These are phyloP conservation scores for Tetracladium maxilliforme DNA, from an alignment of 2,329 filamentous ascomycete species.

Conservation along the genomic window DNA sequence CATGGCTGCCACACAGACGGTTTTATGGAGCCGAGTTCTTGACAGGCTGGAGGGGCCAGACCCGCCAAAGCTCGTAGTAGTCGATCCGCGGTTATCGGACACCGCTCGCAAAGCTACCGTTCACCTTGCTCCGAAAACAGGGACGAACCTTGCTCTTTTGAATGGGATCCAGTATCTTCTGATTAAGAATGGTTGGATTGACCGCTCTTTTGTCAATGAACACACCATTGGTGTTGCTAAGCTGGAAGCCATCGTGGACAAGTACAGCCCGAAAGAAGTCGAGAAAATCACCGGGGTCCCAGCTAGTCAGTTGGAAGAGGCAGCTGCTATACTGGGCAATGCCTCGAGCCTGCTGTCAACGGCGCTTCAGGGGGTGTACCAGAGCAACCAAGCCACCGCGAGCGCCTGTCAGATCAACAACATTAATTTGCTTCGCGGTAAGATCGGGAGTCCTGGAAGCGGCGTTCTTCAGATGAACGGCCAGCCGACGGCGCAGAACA, in stretches of 20 bases:
- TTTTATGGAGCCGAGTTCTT: conserved; percentile 19
- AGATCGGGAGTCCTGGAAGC: conserved; percentile 17
- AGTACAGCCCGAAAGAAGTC: conserved; percentile 16
- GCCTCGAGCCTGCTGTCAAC: conserved; percentile 17
- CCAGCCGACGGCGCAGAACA: conserved; percentile 22
- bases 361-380: conserved; percentile 22
- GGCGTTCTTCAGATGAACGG: conserved; percentile 23
- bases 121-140: conserved; percentile 17
- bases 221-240: conserved; percentile 14
- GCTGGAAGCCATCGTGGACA: conserved; percentile 11
- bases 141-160: conserved; percentile 20
- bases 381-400: conserved; percentile 23
- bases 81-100: conserved; percentile 18
- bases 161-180: conserved; percentile 21
- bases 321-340: conserved; percentile 17
- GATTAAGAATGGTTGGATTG: conserved; percentile 18
- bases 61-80: conserved; percentile 18
- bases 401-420: conserved; percentile 23
- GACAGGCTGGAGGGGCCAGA: conserved; percentile 17
- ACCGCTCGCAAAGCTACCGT: conserved; percentile 17
- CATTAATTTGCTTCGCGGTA: conserved; percentile 20
- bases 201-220: conserved; percentile 14
- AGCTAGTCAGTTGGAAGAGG: conserved; percentile 11
- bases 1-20: conserved; percentile 18
- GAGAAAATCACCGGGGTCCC: conserved; percentile 19